Evolutionary conservation across 2,329 filamentous ascomycete species (phyloP), one percentile per base, ranked within the genome.

Genomic region (Mollisiaceae sp.): DNA sequence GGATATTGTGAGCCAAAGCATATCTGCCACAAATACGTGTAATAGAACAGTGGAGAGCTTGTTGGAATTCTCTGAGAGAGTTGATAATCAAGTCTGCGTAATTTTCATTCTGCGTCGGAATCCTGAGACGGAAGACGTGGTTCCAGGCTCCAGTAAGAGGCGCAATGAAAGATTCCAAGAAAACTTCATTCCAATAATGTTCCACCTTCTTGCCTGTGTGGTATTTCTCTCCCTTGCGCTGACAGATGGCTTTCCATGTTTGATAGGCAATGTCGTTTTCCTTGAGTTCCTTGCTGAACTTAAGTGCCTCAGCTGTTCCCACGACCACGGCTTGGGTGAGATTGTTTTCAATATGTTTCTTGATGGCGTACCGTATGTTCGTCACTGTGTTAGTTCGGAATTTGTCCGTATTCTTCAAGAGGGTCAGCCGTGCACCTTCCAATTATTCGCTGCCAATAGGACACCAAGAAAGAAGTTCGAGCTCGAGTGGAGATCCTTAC

Each of bases 161-260:
- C 4, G 32, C n/a, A 2, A 58, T 14, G 11, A 62, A 47, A 3
- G 43, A n/a, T 14, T 22, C 36, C 2, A 27, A 15, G 24, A 62
- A 62, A 1, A 12, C 22, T 32, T n/a, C 24, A 18, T 62, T 56
- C 52, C 52, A 62, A 52, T 62, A 15, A 38, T 47, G n/a, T 41
- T n/a, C 36, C 15, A 27, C 15, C 24, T 62, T 56, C 15, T 57
- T 45, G 14, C 50, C 38, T 36, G 50, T 27, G 22, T n/a, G 24
- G 12, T 54, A 54, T 24, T 54, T 35, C 4, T 57, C 50, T 5
- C 60, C 60, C 12, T 36, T 36, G 27, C 60, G 50, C 2, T 9
- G 12, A n/a, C 60, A 62, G 18, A 62, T 56, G 11, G 60, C 60
- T 54, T 43, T 57, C 39, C 50, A 62, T 2, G 52, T 47, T 1